phyloP scores from a whole-genome alignment of 176 grass and related monocot genomes.

The Avena sativa region DNA sequence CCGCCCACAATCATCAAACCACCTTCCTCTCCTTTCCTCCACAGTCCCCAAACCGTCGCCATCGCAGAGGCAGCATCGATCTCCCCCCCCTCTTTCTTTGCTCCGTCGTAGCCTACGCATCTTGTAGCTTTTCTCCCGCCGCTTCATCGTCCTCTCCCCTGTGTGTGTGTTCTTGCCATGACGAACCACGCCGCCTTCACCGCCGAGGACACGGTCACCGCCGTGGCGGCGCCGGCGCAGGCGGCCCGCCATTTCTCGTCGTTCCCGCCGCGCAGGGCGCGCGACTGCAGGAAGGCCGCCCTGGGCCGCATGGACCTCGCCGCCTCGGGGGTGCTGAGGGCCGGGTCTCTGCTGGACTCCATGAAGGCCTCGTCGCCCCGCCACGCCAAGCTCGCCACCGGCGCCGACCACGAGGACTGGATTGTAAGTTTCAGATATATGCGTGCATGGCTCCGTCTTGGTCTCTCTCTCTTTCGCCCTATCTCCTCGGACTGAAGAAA shows the following conservation, averaged over 20 bases:
- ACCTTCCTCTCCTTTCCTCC: background rate
- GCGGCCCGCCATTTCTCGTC: slow-evolving; percentile 35
- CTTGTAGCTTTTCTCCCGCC: background rate
- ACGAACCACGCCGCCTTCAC: slow-evolving; percentile 55
- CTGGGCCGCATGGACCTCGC: slow-evolving; percentile 43
- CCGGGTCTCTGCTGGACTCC: slow-evolving; percentile 53
- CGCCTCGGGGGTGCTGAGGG: background rate
- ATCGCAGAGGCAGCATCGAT: background rate
- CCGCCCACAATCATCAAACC: slow-evolving; percentile 1
- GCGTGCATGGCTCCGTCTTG: background rate
- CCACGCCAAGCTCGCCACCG: slow-evolving; percentile 24
- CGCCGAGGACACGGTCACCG: slow-evolving; percentile 47
- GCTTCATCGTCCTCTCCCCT: too few species aligned
- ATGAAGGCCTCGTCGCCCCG: slow-evolving; percentile 79
- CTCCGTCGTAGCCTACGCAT: background rate
- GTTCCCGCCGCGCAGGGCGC: background rate
- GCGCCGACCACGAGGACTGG: slow-evolving; percentile 53
- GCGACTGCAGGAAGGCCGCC: slow-evolving; percentile 45
- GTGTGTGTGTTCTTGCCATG: slow-evolving; percentile 35
- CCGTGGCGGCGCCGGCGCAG: slow-evolving; percentile 35
- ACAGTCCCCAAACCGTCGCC: background rate
- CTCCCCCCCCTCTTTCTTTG: background rate
- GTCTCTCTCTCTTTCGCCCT: background rate
- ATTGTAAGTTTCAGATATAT: slow-evolving; percentile 40
- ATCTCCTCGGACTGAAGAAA: background rate